Evolutionary conservation across 2,329 filamentous ascomycete genomes (phyloP), one percentile per base, ranked within the genome.

Genomic region (Ascochyta lentis): DNA sequence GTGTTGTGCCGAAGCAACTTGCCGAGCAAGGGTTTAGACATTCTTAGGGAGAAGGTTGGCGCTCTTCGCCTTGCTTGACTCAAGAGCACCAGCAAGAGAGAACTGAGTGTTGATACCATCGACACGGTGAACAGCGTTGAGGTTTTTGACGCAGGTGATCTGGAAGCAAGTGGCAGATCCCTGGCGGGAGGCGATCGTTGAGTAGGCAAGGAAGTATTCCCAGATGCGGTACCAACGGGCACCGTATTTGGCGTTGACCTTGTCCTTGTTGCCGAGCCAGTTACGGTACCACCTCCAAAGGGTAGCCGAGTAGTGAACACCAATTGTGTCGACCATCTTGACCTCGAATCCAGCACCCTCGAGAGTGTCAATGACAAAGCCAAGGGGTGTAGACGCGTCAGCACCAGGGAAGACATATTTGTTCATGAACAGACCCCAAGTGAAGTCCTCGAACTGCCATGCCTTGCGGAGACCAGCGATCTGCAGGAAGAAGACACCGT

Each of bases 361-460:
- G 19, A 97, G 85, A 73, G 87, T 87, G 77, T 92, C 87, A 67
- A 96, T 83, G 69, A 95, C 91, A 79, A 89, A 95, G 66, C 91
- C 92, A 44, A 99, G 87, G 47, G 95, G 95, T 55, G 92, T 96
- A 39, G 91, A 96, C 48, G 95, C 95, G 75, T 98, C 95, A 47
- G 95, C 95, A 75, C 95, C 95, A 31, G 93, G 95, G 86, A 98
- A 98, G 77, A 98, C 84, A 79, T 98, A 96, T 83, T 96, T 97
- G 88, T 98, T 98, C 92, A 98, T 96, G 85, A 97, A 98, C 42
- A 98, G 85, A 76, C 95, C 95, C 95, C 95, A 98, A 77, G 94
- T 90, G 47, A 97, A 85, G 80, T 98, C 94, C 83, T 98, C 93
- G 74, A 96, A 98, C 79, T 98, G 95, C 95, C 95, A 98, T 62